A percentile compares a stretch with the other conserved stretches of the same genome.
phyloP scores from a whole-genome alignment of 2,329 filamentous ascomycete genomes.

The Penicillium sumatraense region DNA sequence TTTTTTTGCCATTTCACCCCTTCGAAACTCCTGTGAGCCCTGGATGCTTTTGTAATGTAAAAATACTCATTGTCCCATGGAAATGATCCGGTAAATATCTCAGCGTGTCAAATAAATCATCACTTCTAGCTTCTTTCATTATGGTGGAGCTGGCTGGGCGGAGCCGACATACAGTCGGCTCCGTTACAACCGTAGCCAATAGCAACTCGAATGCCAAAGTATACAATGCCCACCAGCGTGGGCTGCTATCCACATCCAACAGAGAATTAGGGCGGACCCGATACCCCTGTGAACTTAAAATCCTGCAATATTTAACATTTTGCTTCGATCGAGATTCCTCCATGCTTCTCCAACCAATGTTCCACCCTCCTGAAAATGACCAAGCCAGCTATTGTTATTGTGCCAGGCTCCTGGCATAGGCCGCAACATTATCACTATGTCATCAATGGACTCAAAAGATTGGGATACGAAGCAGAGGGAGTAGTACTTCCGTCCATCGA shows the following conservation, averaged over 20 bases:
- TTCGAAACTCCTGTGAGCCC: neutral
- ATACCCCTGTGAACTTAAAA: neutral
- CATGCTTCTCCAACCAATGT: neutral
- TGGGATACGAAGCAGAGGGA: slow-evolving; percentile 25
- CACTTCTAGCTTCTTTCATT: neutral
- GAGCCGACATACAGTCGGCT: slow-evolving; percentile 8
- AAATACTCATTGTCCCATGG: neutral
- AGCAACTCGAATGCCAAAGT: too few species aligned
- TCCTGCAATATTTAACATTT: neutral
- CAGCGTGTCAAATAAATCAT: neutral
- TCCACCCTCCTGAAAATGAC: slow-evolving; percentile 18
- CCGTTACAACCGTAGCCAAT: slow-evolving; percentile 9
- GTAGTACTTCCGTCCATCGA: slow-evolving; percentile 30
- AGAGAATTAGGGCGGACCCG: neutral
- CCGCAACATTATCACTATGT: slow-evolving; percentile 31
- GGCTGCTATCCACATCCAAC: neutral
- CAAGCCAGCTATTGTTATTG: slow-evolving; percentile 30
- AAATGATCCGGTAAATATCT: neutral
- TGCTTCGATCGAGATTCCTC: too few species aligned
- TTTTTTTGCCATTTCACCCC: too few species aligned
- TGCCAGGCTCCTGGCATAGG: slow-evolving; percentile 36
- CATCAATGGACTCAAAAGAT: slow-evolving; percentile 22
- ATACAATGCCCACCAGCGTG: too few species aligned
- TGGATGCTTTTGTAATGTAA: neutral
- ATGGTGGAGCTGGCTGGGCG: neutral